A percentile compares a stretch with the other conserved stretches of the same genome.
Evolutionary conservation across 345 rosid species (phyloP).

Genomic region (Sisymbrium irio): DNA sequence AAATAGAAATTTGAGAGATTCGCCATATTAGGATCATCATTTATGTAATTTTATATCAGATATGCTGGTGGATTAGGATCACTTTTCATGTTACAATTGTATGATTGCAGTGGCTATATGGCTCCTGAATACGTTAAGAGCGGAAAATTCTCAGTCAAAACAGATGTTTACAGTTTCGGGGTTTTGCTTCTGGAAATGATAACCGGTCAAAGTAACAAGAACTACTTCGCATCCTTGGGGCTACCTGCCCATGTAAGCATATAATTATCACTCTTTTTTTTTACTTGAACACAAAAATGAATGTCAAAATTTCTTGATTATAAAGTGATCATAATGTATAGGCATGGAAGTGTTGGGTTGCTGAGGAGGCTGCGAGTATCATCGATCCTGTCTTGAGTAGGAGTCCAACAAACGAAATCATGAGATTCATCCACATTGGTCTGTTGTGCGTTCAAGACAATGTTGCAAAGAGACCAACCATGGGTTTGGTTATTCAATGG

Average conservation of each 20-base stretch:
- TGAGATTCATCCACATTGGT: conserved; percentile 51
- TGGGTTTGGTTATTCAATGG: conserved; percentile 45
- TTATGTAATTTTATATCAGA: not conserved
- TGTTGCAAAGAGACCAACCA: conserved; percentile 45
- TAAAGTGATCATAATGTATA: conserved; percentile 16
- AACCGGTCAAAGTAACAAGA: conserved; percentile 42
- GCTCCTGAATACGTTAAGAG: too few species aligned
- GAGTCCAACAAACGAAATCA: conserved; percentile 33
- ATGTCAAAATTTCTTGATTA: not conserved
- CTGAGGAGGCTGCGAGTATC: conserved; percentile 38
- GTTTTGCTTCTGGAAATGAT: conserved; percentile 46
- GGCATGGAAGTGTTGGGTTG: conserved; percentile 59
- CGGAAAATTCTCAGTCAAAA: conserved; percentile 43
- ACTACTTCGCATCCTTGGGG: conserved; percentile 24
- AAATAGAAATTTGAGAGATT: not conserved
- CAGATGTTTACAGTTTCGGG: conserved; percentile 49
- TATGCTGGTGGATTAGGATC: not conserved
- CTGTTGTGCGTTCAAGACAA: too few species aligned
- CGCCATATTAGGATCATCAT: not conserved
- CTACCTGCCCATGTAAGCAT: conserved; percentile 24
- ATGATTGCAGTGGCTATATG: conserved; percentile 41
- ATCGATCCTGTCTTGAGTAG: conserved; percentile 39
- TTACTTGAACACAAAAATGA: not conserved
- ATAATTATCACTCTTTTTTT: not conserved
- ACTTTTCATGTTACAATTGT: not conserved